phyloP scores from a whole-genome alignment of 2,329 filamentous ascomycete genomes.

The Xylaria sp. region DNA sequence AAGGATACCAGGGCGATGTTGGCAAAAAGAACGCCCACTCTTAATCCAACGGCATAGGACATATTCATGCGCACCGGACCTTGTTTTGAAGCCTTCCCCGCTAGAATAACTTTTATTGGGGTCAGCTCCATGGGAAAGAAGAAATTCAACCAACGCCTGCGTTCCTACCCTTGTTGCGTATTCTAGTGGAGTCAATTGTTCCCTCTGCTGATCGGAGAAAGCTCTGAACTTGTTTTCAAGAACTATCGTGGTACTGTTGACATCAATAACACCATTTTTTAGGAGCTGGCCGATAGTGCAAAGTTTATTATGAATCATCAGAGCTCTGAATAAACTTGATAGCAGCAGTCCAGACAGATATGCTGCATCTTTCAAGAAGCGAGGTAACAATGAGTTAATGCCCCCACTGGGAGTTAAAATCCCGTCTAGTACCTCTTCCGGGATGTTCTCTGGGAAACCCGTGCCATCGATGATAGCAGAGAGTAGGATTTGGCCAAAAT shows the following conservation, averaged over 20 bases:
- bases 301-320: neutral
- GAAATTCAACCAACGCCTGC: neutral
- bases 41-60: no score
- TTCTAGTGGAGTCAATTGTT: neutral
- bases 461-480: neutral
- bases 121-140: constrained; percentile 5
- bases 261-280: neutral
- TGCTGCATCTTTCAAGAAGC: neutral
- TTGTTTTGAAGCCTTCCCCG: no score
- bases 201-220: rapidly evolving
- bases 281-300: neutral
- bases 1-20: neutral
- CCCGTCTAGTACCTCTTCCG: neutral
- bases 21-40: no score
- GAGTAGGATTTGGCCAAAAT: neutral
- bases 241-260: neutral
- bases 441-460: neutral
- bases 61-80: no score
- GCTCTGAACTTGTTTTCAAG: neutral
- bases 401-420: neutral
- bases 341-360: neutral
- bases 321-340: neutral
- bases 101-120: neutral
- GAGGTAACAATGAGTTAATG: neutral
- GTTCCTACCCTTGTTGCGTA: neutral